Conservation (phyloP, 2,329 filamentous ascomycete species). For the Cladorrhinum sp. region DNA sequence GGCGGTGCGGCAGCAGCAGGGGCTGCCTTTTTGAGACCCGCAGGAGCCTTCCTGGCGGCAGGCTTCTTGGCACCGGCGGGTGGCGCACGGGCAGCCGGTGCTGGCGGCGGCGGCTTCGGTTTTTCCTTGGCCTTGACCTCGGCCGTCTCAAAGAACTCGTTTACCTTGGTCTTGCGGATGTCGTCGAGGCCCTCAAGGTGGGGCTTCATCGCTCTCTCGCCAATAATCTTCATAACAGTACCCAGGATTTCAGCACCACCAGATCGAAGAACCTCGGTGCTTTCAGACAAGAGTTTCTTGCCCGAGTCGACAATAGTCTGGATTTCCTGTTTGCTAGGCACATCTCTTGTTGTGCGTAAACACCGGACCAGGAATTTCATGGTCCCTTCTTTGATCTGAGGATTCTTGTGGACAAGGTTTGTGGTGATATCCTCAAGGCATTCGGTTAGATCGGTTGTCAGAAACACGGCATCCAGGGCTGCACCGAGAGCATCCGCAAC, state of each 20-base stretch:
- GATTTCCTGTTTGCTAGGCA: conserved; percentile 80
- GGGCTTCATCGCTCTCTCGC: conserved; percentile 90
- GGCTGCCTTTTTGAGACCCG: conserved; percentile 44
- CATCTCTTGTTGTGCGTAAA: conserved; percentile 75
- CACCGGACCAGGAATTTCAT: conserved; percentile 91
- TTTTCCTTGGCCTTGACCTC: conserved; percentile 89
- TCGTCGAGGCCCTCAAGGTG: conserved; percentile 92
- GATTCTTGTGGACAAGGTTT: conserved; percentile 90
- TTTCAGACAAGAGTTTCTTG: conserved; percentile 88
- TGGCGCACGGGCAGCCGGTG: conserved; percentile 52
- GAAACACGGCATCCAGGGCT: conserved; percentile 70
- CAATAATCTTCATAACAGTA: conserved; percentile 97
- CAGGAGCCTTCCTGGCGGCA: conserved; percentile 48
- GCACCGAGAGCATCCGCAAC: conserved; percentile 85
- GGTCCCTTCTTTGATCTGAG: conserved; percentile 93
- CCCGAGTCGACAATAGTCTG: conserved; percentile 80
- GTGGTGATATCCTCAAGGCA: conserved; percentile 88
- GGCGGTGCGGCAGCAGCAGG: conserved; percentile 38
- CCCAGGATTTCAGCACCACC: conserved; percentile 90
- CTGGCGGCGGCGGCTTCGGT: conserved; percentile 73
- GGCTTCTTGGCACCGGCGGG: conserved; percentile 48
- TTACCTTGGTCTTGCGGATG: conserved; percentile 92
- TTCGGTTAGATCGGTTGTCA: conserved; percentile 70
- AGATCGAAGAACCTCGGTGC: conserved; percentile 77
- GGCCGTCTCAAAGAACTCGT: conserved; percentile 81